phyloP scores from a whole-genome alignment of 1,284 basidiomycete species.

The Moesziomyces aphidis region DNA sequence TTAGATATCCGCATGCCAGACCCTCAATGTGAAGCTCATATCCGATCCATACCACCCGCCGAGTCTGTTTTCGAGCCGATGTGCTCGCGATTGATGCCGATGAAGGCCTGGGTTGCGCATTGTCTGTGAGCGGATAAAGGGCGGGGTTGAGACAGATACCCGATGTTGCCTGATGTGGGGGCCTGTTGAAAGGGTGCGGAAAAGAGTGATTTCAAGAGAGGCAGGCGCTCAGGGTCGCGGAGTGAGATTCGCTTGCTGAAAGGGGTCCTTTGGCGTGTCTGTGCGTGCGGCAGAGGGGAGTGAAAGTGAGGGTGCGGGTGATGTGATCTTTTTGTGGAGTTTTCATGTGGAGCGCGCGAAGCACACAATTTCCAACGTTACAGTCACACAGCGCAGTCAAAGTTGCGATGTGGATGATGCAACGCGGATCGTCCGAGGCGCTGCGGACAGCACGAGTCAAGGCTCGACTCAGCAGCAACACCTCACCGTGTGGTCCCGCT shows the following conservation, averaged over 20 bases:
- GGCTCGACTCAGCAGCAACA: neutral
- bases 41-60: neutral
- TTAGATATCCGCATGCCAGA: conserved; percentile 7
- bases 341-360: neutral
- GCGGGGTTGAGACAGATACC: no score
- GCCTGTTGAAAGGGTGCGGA: no score
- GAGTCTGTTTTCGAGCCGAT: neutral
- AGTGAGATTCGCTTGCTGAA: no score
- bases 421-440: neutral
- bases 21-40: neutral
- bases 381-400: neutral
- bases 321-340: conserved; percentile 2
- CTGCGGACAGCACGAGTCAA: neutral
- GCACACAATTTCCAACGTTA: neutral
- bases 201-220: no score
- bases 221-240: no score
- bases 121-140: no score
- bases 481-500: neutral
- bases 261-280: no score
- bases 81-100: no score
- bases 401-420: neutral
- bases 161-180: no score
- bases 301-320: neutral
- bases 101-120: no score
- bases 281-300: no score